Base-by-base conservation (phyloP, 2,329 filamentous ascomycete genomes). In the Aspergillus sp. region DNA sequence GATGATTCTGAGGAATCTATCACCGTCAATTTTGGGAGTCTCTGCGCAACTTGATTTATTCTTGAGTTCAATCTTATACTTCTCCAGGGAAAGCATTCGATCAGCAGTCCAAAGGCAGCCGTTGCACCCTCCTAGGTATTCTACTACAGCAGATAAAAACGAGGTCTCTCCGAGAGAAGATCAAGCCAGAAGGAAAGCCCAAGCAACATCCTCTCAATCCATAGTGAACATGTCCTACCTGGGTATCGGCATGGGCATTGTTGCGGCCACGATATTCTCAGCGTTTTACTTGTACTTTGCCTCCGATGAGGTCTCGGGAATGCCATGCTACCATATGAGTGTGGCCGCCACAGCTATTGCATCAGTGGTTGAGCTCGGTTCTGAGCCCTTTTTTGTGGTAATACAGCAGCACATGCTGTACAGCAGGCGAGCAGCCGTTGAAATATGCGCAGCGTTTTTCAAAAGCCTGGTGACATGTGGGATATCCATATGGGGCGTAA, bases 11-110 rank as follows among this genome's bases (percentile, higher is more conserved):
- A 90, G 93, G 37, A 93, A 90, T 71, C 80, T 98, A 45, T 96
- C 92, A 1, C 93, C 95, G 0, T 84, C 89, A 58, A 82, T 96
- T 0, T 84, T 99, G 1, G 95, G 93, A 6, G 82, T 96, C 5
- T 89, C 93, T 2, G 89, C 93, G 0, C 95, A 97, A 73, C 83
- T 99, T 3, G 95, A 99, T 68, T 86, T 98, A 1, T 97, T 93
- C 73, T 93, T 93, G 59, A 89, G 96, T 45, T 91, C 92, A 0
- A 88, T 96, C n/a, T 82, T 99, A 0, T 97, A 96, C 75, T 98
- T 99, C 69, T 90, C 95, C 0, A 85, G 95, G 40, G 95, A 99
- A 76, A 93, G 90, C 68, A 79, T 98, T 49, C 88, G 95, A 15
- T 89, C 96, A n/a, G 92, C 93, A 24, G 85, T 96, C 37, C 93